These are phyloP conservation scores for Metschnikowia picachoensis DNA, from an alignment of 805 yeast species.

Conservation along the genomic window DNA sequence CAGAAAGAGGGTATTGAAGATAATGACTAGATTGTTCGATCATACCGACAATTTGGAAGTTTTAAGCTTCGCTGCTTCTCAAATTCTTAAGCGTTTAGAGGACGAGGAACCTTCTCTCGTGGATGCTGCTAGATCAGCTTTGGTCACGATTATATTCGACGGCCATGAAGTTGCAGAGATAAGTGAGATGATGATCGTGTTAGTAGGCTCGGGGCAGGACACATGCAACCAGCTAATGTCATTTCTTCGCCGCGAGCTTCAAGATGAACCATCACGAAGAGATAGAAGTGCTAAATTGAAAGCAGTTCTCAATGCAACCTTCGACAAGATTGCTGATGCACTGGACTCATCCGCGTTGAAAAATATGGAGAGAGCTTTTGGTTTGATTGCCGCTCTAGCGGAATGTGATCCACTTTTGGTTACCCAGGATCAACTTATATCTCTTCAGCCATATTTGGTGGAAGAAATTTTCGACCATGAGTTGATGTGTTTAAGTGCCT, in stretches of 20 bases:
- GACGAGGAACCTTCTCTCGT: constrained; percentile 62
- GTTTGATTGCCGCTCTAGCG: constrained; percentile 54
- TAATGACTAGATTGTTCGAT: constrained; percentile 47
- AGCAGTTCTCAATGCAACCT: neutral
- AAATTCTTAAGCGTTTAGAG: constrained; percentile 51
- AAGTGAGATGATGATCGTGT: constrained; percentile 35
- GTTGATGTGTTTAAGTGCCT: constrained; percentile 43
- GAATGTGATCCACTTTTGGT: constrained; percentile 51
- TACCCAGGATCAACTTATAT: constrained; percentile 60
- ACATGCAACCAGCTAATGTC: neutral
- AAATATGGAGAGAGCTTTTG: constrained; percentile 24
- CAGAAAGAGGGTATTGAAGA: constrained; percentile 55
- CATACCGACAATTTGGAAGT: constrained; percentile 25
- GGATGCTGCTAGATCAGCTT: constrained; percentile 35
- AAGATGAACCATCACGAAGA: neutral
- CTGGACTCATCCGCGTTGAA: neutral
- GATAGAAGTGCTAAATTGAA: neutral
- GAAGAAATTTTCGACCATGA: constrained; percentile 43
- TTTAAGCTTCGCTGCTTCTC: constrained; percentile 45
- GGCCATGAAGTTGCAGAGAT: neutral
- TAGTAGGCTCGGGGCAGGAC: constrained; percentile 19
- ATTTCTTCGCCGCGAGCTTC: constrained; percentile 4
- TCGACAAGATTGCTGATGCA: constrained; percentile 5
- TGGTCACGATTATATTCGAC: constrained; percentile 27
- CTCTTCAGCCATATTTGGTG: constrained; percentile 61